These are phyloP conservation scores for Crepidotus sp. DNA, from an alignment of 1,284 basidiomycete genomes.

Conservation along the genomic window DNA sequence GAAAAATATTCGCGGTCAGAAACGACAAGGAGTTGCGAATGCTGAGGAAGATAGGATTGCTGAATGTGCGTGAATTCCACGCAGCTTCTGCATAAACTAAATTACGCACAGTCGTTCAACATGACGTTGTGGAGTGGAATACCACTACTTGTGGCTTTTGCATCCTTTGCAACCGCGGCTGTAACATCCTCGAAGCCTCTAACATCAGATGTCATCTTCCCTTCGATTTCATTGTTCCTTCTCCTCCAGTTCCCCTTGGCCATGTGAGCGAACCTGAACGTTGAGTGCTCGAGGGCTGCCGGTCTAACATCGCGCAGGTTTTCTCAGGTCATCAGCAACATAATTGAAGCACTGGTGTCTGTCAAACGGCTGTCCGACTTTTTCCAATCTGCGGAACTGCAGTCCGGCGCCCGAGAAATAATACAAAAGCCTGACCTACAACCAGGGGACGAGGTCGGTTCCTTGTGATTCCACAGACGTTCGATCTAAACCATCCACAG, in stretches of 20 bases:
- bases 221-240: slow-evolving; percentile 89
- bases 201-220: slow-evolving; percentile 90
- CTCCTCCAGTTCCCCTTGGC: slow-evolving; percentile 83
- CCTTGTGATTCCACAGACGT: not conserved
- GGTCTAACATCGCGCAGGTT: too few relatives aligned
- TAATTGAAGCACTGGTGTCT: slow-evolving; percentile 84
- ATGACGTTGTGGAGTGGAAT: slow-evolving; percentile 60
- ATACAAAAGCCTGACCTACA: slow-evolving; percentile 36
- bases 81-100: slow-evolving; percentile 2
- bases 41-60: slow-evolving; percentile 74
- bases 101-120: slow-evolving; percentile 41
- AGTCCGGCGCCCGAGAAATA: slow-evolving; percentile 59
- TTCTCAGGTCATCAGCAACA: slow-evolving; percentile 60
- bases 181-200: slow-evolving; percentile 61
- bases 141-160: slow-evolving; percentile 62
- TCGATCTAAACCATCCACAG: slow-evolving; percentile 19
- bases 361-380: slow-evolving; percentile 75
- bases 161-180: slow-evolving; percentile 80
- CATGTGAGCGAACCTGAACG: too few relatives aligned
- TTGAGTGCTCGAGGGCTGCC: too few relatives aligned
- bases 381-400: slow-evolving; percentile 74
- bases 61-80: slow-evolving; percentile 37
- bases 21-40: slow-evolving; percentile 81
- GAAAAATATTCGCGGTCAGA: slow-evolving; percentile 65
- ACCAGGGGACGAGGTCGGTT: slow-evolving; percentile 52